A percentile compares a stretch with the other conserved stretches of the same genome.
Evolutionary conservation across 495 filamentous ascomycete species (phyloP).

Genomic region (Trichoderma erinaceum): DNA sequence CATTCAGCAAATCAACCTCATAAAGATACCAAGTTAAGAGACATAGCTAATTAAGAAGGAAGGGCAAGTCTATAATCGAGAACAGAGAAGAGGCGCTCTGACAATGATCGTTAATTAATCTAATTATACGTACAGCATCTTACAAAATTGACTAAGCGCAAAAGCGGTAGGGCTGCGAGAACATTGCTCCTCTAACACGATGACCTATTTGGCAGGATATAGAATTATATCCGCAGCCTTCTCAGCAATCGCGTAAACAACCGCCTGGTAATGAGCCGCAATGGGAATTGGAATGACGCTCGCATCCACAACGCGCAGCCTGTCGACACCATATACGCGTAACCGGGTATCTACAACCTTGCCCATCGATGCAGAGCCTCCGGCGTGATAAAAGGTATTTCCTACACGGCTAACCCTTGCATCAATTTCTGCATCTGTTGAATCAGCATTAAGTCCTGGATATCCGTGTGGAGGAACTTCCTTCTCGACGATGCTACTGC

Average conservation of each 20-base stretch:
- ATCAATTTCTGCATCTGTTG: not conserved
- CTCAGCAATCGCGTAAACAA: constrained; percentile 49
- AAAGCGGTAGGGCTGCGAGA: no score
- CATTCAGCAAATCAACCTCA: no score
- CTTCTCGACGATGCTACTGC: no score
- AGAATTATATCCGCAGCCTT: constrained; percentile 48
- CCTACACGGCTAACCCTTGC: not conserved
- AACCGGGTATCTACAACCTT: constrained; percentile 52
- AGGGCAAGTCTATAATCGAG: no score
- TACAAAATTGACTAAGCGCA: no score
- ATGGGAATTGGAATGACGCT: constrained; percentile 40
- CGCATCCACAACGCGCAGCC: constrained; percentile 58
- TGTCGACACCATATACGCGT: constrained; percentile 49
- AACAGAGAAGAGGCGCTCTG: no score
- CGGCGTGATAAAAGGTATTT: not conserved
- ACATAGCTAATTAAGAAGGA: no score
- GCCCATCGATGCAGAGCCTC: not conserved
- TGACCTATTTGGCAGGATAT: no score
- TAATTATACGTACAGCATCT: no score
- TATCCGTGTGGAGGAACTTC: not conserved
- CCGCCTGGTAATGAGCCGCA: constrained; percentile 37
- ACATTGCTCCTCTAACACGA: no score
- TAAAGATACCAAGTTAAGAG: no score
- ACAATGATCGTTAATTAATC: no score
- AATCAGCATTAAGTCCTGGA: not conserved